Percentiles rank a stretch among this genome's conserved stretches.
Evolutionary conservation across 2,329 filamentous ascomycete species (phyloP).

Genomic region (Acephala macrosclerotiorum): DNA sequence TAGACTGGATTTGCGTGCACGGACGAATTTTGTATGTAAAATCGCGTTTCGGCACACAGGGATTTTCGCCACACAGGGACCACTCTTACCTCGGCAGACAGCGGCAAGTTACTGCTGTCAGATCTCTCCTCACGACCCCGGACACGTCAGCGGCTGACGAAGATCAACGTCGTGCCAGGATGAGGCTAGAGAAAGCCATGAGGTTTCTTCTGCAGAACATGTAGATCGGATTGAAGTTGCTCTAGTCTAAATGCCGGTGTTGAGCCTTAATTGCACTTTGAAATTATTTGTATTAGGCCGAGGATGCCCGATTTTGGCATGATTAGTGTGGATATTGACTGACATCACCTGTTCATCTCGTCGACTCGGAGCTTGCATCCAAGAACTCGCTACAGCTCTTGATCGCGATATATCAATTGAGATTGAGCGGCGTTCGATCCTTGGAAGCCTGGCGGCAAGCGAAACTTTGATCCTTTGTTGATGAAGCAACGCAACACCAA

Average conservation of each 20-base stretch:
- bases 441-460: too few relatives aligned
- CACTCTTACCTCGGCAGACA: not conserved
- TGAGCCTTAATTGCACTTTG: not conserved
- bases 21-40: too few relatives aligned
- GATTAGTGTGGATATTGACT: not conserved
- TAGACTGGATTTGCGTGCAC: too few relatives aligned
- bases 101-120: not conserved
- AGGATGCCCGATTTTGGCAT: not conserved
- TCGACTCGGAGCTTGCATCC: not conserved
- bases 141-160: not conserved
- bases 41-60: too few relatives aligned
- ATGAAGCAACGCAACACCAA: too few relatives aligned
- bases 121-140: not conserved
- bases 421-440: too few relatives aligned
- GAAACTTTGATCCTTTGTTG: too few relatives aligned
- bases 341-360: not conserved
- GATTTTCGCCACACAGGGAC: too few relatives aligned
- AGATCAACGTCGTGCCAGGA: not conserved
- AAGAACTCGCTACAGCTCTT: not conserved
- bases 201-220: not conserved
- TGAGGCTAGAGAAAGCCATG: not conserved
- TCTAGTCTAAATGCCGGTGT: not conserved
- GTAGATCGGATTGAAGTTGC: not conserved
- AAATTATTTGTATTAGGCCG: not conserved
- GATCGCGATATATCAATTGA: not conserved